phyloP scores from a whole-genome alignment of 2,329 filamentous ascomycete genomes.

The Blastomyces parvus region DNA sequence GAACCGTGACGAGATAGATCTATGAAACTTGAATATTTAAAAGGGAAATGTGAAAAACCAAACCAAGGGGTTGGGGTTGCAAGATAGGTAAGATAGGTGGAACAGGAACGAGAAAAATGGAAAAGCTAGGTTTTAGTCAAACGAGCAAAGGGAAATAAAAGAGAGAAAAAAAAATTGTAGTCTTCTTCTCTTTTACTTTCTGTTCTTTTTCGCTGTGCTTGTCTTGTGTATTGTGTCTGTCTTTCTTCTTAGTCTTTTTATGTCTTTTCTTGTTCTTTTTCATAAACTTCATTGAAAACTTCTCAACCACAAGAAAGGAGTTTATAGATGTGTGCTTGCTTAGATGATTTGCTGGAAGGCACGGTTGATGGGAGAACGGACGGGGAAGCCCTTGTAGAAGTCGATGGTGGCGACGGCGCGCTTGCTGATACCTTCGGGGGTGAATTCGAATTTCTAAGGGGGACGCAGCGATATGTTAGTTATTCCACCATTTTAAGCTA shows the following conservation, averaged over 20 bases:
- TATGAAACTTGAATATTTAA: not conserved
- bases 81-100: not conserved
- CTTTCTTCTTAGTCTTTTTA: not conserved
- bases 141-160: not conserved
- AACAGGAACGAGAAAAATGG: not conserved
- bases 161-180: not conserved
- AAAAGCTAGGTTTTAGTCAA: not conserved
- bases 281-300: not conserved
- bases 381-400: conserved; percentile 94
- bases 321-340: conserved; percentile 26
- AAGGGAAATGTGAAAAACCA: not conserved
- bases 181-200: not conserved
- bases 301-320: not conserved
- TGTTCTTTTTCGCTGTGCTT: not conserved
- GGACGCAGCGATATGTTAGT: not conserved
- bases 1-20: not conserved
- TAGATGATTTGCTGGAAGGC: conserved; percentile 97
- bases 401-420: conserved; percentile 83
- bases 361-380: conserved; percentile 91
- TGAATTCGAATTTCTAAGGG: conserved; percentile 93
- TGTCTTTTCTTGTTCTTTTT: not conserved
- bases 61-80: not conserved
- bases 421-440: conserved; percentile 91
- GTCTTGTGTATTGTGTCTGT: not conserved
- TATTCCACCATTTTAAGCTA: not conserved